A percentile compares a stretch with the other conserved stretches of the same genome.
These are phyloP conservation scores for Candida ovalis DNA, from an alignment of 805 yeast species.

Conservation along the genomic window DNA sequence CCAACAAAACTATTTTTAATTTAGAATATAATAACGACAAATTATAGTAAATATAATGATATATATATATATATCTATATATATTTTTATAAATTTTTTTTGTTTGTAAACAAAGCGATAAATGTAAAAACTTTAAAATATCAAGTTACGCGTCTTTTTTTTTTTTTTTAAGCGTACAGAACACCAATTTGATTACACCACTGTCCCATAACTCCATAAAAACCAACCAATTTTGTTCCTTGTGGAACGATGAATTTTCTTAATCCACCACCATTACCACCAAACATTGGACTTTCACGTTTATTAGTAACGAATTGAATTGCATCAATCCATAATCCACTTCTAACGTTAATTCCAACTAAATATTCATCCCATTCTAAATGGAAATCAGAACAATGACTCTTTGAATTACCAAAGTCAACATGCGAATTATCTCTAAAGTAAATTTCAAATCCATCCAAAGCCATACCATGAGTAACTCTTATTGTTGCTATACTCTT, in stretches of 20 bases:
- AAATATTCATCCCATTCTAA: conserved; percentile 59
- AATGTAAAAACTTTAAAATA: not conserved
- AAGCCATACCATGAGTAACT: conserved; percentile 68
- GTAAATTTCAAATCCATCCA: conserved; percentile 74
- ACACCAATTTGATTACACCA: conserved; percentile 81
- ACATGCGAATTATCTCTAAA: conserved; percentile 24
- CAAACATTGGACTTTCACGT: conserved; percentile 53
- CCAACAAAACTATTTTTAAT: conserved; percentile 5
- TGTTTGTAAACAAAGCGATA: not conserved
- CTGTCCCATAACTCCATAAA: conserved; percentile 61
- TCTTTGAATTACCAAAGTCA: conserved; percentile 51
- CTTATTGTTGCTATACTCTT: conserved; percentile 45
- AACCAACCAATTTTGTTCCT: conserved; percentile 59
- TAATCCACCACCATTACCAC: conserved; percentile 63
- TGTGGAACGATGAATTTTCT: conserved; percentile 61
- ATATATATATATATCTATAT: not conserved
- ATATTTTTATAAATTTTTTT: not conserved
- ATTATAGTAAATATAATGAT: not conserved
- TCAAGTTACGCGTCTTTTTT: too few relatives aligned
- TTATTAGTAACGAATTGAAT: conserved; percentile 68
- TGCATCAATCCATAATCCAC: conserved; percentile 91
- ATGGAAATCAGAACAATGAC: conserved; percentile 50
- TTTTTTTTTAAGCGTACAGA: conserved; percentile 40
- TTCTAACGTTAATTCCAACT: conserved; percentile 56
- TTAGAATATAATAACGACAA: not conserved